Conservation (phyloP, 129 eudicot genomes). For the carrot (Daucus carota) region DH1_v3.0 NC_030387.2:41580001-41580500, state of each 20-base stretch:
- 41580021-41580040: conserved; percentile 46
- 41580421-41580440: background rate
- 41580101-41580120: conserved; percentile 80
- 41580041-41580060: conserved; percentile 51
- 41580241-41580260: conserved; percentile 25
- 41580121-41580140: conserved; percentile 89
- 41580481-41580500: background rate
- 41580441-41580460: background rate
- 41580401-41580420: background rate
- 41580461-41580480: background rate
- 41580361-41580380: conserved; percentile 23
- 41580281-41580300: conserved; percentile 41
- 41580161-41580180: conserved; percentile 44
- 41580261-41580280: conserved; percentile 9
- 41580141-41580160: conserved; percentile 32
- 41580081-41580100: conserved; percentile 42
- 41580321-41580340: conserved; percentile 52
- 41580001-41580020: conserved; percentile 30
- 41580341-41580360: conserved; percentile 94
- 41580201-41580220: conserved; percentile 45
- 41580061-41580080: conserved; percentile 80
- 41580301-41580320: conserved; percentile 66
- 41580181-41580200: conserved; percentile 62
- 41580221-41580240: conserved; percentile 42
- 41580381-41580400: background rate